Base-by-base conservation (phyloP, 257 asterid species). In the Ophiorrhiza pumila region DNA sequence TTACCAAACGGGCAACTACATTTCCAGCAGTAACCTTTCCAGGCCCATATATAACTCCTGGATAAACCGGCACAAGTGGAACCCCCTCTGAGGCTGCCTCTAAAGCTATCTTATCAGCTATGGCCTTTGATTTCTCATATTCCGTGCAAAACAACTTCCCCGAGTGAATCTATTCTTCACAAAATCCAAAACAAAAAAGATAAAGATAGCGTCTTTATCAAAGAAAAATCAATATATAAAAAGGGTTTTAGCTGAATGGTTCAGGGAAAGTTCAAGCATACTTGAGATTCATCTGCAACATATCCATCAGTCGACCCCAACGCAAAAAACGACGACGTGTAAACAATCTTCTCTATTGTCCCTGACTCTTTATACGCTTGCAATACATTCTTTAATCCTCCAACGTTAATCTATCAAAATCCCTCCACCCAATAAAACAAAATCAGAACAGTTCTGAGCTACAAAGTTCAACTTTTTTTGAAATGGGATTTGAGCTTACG, bases 281-380 rank as follows among this genome's bases (percentile, higher is more conserved):
- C 97, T 60, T 91, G 97, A 82, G 80, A 75, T 80, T 91, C 98
- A 69, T 94, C 96, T 2, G 87, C 98, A 75, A 87, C 64, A 80
- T 75, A 75, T 66, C 97, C 96, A 79, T 94, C 98, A 50, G 96
- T 91, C 4, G 96, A 71, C 12, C 97, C 98, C 82, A 94, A 78
- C 5, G 97, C 98, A 29, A 94, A 94, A 79, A 89, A 94, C 60
- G 98, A 94, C 52, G 98, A 94, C 22, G 97, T 94, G 52, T 94
- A 91, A 2, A 94, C 69, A 55, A 94, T 88, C 90, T 82, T 94
- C 81, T 91, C 90, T 68, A 91, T 59, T 15, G 83, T 73, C 25
- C 81, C 73, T 17, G 85, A 80, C 76, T 89, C 96, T 79, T 79
- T 86, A 67, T 37, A 87, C 29, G 91, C 96, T 82, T 76, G 86